Evolutionary conservation across 2,329 filamentous ascomycete genomes (phyloP), one percentile per base, ranked within the genome.

Genomic region (Knufia petricola): DNA sequence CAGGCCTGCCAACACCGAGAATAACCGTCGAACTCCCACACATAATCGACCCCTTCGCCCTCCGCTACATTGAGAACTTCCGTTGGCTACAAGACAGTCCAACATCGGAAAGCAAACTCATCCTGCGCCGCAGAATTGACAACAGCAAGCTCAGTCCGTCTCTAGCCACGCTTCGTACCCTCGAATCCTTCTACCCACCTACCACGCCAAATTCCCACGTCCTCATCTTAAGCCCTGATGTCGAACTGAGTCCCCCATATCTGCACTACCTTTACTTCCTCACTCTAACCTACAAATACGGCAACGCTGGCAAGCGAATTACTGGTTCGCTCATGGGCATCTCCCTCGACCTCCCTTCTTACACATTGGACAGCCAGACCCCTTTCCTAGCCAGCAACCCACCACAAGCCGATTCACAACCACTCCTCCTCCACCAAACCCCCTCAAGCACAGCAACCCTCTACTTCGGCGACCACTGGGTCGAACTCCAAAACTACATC

Each of bases 141-240:
- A 72, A 72, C 31, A 69, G 75, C 41, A 71, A 70, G 40, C 60
- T 83, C 53, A 79, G 73, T 4, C 74, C 84, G 37, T 79, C 85
- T 54, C 82, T 89, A 57, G 82, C 83, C 49, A 81, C 87, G 0
- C 71, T 83, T 13, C 80, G 83, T 20, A 85, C 90, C 50, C 69
- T 95, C 3, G 89, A 96, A 67, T 84, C 86, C 0, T 95, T 94
- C 64, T 96, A 88, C 74, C 89, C 92, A 1, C 68, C 71, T 2
- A 72, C 79, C 50, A 72, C 79, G 3, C 62, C 65, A 1, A 66
- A 78, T 46, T 82, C 82, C 8, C 87, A 95, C 63, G 78, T 95
- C 2, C 73, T 98, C n/a, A 68, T 95, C 1, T 75, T 98, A 4
- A 89, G 87, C 3, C 79, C 89, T 1, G 81, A 94, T 56, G 77